Percentiles rank a stretch among this genome's conserved stretches.
These are phyloP conservation scores for Geoglossum glabrum DNA, from an alignment of 495 filamentous ascomycete species.

Conservation along the genomic window DNA sequence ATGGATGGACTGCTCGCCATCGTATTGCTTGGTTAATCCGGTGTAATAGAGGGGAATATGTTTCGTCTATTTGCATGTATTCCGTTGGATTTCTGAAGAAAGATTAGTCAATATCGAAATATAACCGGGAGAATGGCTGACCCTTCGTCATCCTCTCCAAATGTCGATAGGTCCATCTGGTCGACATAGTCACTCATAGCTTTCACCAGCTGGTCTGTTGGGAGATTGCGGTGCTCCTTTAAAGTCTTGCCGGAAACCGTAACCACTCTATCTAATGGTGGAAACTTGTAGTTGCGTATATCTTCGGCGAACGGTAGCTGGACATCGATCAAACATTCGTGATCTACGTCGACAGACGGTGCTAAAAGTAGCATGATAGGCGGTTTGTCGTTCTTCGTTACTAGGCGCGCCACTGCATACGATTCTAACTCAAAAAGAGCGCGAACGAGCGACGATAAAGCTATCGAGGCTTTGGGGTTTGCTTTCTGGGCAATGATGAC, in stretches of 20 bases:
- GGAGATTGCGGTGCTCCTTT: conserved; percentile 71
- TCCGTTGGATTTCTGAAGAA: conserved; percentile 39
- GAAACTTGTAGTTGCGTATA: conserved; percentile 70
- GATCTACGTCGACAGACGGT: conserved; percentile 58
- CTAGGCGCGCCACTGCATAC: conserved; percentile 74
- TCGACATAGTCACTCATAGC: conserved; percentile 88
- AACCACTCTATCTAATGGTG: conserved; percentile 69
- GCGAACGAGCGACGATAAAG: conserved; percentile 76
- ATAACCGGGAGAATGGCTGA: conserved; percentile 16
- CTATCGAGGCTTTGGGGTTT: conserved; percentile 58
- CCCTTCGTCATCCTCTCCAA: conserved; percentile 50
- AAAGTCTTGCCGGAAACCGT: conserved; percentile 76
- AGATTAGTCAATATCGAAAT: neutral
- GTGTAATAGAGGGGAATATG: conserved; percentile 82
- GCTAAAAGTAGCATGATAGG: conserved; percentile 68
- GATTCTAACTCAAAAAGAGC: conserved; percentile 69
- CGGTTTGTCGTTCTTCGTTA: conserved; percentile 56
- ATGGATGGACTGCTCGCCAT: conserved; percentile 56
- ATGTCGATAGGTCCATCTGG: conserved; percentile 66
- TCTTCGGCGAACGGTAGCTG: conserved; percentile 94
- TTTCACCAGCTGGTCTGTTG: conserved; percentile 45
- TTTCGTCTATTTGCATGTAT: conserved; percentile 61
- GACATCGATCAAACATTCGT: conserved; percentile 76
- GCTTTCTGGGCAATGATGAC: conserved; percentile 51
- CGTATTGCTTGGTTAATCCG: conserved; percentile 71